Percentiles rank a stretch among this genome's conserved stretches.
phyloP scores from a whole-genome alignment of 169 alveolate species.

The Cryptosporidium meleagridis region DNA sequence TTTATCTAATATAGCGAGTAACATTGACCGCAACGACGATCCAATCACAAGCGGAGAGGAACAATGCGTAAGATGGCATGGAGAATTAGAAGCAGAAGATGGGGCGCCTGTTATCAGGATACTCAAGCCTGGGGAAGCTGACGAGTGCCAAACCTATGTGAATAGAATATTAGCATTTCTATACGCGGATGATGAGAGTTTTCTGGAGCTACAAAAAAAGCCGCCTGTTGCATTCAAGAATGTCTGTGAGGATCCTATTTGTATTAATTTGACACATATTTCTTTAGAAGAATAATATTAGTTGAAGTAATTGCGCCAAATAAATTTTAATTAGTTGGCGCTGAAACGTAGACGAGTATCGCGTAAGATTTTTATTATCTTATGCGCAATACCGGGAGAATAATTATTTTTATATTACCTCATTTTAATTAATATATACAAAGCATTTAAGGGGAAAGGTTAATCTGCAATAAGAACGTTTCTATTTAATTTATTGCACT shows the following conservation, averaged over 20 bases:
- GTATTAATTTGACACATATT: slow-evolving; percentile 90
- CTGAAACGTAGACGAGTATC: slow-evolving; percentile 29
- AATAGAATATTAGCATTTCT: slow-evolving; percentile 89
- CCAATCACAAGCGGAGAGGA: slow-evolving; percentile 91
- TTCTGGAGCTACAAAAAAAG: slow-evolving; percentile 86
- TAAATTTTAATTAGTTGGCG: neutral
- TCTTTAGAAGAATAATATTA: slow-evolving; percentile 81
- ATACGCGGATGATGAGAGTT: slow-evolving; percentile 90
- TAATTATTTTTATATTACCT: no score
- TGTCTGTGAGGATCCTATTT: slow-evolving; percentile 90
- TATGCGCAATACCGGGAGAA: neutral
- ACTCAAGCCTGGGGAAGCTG: slow-evolving; percentile 85
- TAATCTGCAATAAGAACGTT: no score
- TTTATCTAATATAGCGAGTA: slow-evolving; percentile 87
- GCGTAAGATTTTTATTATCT: neutral
- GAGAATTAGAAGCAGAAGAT: slow-evolving; percentile 85
- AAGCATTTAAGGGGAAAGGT: neutral
- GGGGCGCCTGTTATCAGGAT: slow-evolving; percentile 88
- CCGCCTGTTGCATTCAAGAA: slow-evolving; percentile 88
- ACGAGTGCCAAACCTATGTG: slow-evolving; percentile 87
- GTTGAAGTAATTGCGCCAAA: neutral
- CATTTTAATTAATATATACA: neutral
- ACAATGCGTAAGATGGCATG: slow-evolving; percentile 90
- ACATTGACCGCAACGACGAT: slow-evolving; percentile 85
- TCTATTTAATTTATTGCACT: no score